Percentiles rank a stretch among this genome's conserved stretches.
Conservation (phyloP, 805 yeast species). For the Yarrowia phangngaensis region DNA sequence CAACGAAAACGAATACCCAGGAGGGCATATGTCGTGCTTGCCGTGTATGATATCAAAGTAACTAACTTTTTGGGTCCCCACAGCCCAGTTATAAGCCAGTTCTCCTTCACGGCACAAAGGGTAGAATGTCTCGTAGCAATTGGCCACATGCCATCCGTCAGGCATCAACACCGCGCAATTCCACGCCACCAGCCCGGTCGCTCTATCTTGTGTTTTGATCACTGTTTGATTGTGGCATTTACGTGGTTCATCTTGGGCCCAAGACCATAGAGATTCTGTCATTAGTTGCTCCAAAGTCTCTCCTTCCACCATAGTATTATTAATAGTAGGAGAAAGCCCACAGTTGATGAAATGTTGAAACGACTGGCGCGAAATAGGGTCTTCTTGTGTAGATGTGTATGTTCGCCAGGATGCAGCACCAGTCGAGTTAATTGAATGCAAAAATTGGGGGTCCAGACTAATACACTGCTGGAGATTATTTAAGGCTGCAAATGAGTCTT, state of each 20-base stretch:
- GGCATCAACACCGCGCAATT: slow-evolving; percentile 46
- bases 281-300: slow-evolving; percentile 32
- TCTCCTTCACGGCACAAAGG: slow-evolving; percentile 54
- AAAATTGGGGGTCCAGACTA: slow-evolving; percentile 22
- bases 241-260: slow-evolving; percentile 60
- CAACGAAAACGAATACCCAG: slow-evolving; percentile 40
- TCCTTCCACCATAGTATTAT: slow-evolving; percentile 37
- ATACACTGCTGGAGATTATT: slow-evolving; percentile 18
- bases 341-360: slow-evolving; percentile 45
- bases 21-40: slow-evolving; percentile 39
- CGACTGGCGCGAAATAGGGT: slow-evolving; percentile 43
- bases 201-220: slow-evolving; percentile 12
- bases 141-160: slow-evolving; percentile 59
- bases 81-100: slow-evolving; percentile 42
- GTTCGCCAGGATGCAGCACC: slow-evolving; percentile 41
- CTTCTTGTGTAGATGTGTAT: slow-evolving; percentile 41
- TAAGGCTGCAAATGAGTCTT: too few relatives aligned
- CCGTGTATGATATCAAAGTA: slow-evolving; percentile 35
- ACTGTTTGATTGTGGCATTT: slow-evolving; percentile 30
- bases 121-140: slow-evolving; percentile 56
- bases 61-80: slow-evolving; percentile 39
- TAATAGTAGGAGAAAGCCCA: slow-evolving; percentile 67
- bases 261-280: slow-evolving; percentile 55
- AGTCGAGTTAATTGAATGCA: slow-evolving; percentile 28
- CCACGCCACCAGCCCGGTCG: slow-evolving; percentile 38